Evolutionary conservation across 1,284 basidiomycete species (phyloP), one percentile per base, ranked within the genome.

Genomic region (Heterobasidion occidentale): DNA sequence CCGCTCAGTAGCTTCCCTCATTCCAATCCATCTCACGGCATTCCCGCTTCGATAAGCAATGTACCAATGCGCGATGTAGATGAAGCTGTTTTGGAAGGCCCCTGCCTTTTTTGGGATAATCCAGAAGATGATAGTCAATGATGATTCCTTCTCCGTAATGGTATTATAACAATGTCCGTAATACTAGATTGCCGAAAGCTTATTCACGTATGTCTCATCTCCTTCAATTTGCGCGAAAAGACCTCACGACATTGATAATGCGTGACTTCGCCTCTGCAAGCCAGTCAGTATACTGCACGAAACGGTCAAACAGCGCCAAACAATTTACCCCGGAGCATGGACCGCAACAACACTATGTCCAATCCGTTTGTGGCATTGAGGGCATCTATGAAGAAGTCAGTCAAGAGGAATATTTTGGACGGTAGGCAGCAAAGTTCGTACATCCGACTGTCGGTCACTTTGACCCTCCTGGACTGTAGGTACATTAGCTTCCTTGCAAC

Each of bases 331-430:
- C 60, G 94, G 94, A 15, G 87, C 77, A 74, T 96, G 94, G 0
- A 98, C 93, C 1, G 95, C 93, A 63, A 99, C 94, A 44, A 97
- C 94, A 59, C 92, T 95, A 63, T 88, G 90, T 0, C 97, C 97
- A 34, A 99, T 75, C 19, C 95, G 83, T 67, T 98, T 98, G 68
- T 95, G 90, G 69, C 96, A 99, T 67, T 94, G 89, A 0, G 94
- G 94, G 66, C 97, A 98, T 70, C 94, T 96, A 60, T 55, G 42
- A 49, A 45, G 46, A 51, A n/a, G 52, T 33, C 1, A 46, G 49
- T 4, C 54, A 14, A 4, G 7, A 60, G 38, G 53, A 52, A 48
- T 14, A 35, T 51, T 7, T 4, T 17, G 19, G 27, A 11, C 19
- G 11, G 11, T 27, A 4, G 12, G 48, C 27, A 7, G 48, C 50